Percentiles rank a stretch among this genome's conserved stretches.
phyloP scores from a whole-genome alignment of 495 filamentous ascomycete genomes.

The Aspergillus coremiiformis region DNA sequence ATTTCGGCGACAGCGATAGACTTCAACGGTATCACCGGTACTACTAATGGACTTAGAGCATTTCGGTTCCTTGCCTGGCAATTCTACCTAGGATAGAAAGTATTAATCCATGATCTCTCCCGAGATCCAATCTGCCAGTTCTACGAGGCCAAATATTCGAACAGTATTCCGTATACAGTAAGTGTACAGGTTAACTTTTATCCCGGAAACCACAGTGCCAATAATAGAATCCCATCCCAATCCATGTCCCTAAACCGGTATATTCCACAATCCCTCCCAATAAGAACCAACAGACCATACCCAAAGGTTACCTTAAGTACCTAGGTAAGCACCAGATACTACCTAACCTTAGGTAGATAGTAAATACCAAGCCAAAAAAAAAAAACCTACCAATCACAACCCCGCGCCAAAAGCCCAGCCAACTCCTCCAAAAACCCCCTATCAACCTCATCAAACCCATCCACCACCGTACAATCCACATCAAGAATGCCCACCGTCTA shows the following conservation, averaged over 20 bases:
- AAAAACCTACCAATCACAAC: conserved; percentile 62
- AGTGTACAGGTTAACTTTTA: no score
- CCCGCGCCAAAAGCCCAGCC: conserved; percentile 53
- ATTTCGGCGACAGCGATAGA: not conserved
- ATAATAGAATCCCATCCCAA: no score
- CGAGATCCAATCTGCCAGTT: not conserved
- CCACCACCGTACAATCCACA: conserved; percentile 64
- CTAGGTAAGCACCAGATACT: no score
- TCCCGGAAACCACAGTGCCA: no score
- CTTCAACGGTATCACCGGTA: not conserved
- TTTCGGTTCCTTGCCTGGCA: not conserved
- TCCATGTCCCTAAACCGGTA: no score
- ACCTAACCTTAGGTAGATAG: no score
- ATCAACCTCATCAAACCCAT: conserved; percentile 74
- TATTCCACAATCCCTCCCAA: no score
- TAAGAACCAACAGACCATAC: no score
- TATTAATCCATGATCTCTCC: not conserved
- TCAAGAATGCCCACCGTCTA: conserved; percentile 85
- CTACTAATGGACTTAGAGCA: not conserved
- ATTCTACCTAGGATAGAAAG: not conserved
- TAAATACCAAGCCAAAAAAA: no score
- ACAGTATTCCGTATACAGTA: no score
- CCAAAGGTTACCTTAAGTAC: not conserved
- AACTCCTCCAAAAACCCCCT: conserved; percentile 60
- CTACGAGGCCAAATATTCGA: no score